phyloP scores from a whole-genome alignment of 345 rosid species.

The Eucalyptus cladocalyx region DNA sequence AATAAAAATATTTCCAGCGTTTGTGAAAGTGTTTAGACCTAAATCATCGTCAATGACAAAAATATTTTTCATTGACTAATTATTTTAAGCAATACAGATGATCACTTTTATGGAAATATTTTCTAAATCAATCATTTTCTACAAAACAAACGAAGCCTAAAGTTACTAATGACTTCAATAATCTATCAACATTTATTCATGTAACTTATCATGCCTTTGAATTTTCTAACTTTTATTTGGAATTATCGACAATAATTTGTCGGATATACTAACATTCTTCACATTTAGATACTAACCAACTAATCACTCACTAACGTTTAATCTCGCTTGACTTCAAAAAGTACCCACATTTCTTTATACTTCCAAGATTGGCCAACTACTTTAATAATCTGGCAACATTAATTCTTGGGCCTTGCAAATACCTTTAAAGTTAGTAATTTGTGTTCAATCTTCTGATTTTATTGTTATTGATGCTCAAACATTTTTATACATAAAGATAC shows the following conservation, averaged over 20 bases:
- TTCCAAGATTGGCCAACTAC: neutral
- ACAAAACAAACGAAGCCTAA: neutral
- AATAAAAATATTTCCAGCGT: neutral
- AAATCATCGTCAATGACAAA: no score
- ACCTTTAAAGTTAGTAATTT: neutral
- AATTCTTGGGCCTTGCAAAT: neutral
- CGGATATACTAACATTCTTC: neutral
- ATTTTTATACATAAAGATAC: neutral
- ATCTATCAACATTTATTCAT: neutral
- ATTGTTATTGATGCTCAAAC: neutral
- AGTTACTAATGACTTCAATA: neutral
- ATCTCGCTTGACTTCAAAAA: neutral
- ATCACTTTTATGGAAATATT: no score
- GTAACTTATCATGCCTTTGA: neutral
- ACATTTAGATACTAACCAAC: neutral
- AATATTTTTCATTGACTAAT: neutral
- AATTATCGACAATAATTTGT: neutral
- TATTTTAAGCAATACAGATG: no score
- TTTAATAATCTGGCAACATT: neutral
- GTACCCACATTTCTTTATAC: neutral
- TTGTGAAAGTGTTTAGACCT: neutral
- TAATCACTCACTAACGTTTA: neutral
- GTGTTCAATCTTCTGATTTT: neutral
- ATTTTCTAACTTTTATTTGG: neutral
- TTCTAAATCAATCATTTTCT: neutral